phyloP scores from a whole-genome alignment of 2,329 filamentous ascomycete genomes.

The Arthrinium puccinioides region DNA sequence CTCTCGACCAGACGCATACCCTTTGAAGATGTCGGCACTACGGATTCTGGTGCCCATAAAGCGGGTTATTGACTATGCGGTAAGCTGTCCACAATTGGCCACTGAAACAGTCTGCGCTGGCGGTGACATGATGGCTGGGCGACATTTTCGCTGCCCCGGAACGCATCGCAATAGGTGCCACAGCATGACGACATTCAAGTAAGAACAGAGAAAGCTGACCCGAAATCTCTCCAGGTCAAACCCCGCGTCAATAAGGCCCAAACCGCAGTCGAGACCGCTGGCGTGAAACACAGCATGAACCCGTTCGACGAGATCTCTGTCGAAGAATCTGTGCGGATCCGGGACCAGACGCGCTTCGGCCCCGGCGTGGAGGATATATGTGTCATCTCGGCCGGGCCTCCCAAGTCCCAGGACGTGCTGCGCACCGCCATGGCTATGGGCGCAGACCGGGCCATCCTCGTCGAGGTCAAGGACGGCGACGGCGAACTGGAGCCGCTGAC shows the following conservation, averaged over 20 bases:
- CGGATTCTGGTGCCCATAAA: conserved; percentile 76
- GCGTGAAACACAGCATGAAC: conserved; percentile 97
- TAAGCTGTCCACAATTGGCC: conserved; percentile 33
- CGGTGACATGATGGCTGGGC: no score
- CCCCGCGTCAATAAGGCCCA: conserved; percentile 63
- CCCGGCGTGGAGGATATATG: conserved; percentile 85
- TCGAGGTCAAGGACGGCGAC: conserved; percentile 69
- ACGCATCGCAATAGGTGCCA: no score
- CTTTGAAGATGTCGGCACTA: conserved; percentile 62
- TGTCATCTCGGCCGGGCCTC: conserved; percentile 77
- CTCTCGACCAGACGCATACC: conserved; percentile 1
- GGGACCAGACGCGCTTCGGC: conserved; percentile 70
- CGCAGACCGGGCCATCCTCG: conserved; percentile 83
- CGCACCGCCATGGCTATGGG: conserved; percentile 99
- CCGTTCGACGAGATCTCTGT: conserved; percentile 98
- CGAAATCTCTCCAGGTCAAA: conserved; percentile 44
- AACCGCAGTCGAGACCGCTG: conserved; percentile 85
- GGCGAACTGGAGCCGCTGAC: conserved; percentile 80
- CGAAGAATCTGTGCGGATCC: conserved; percentile 91
- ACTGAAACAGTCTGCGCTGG: background rate
- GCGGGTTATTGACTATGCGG: conserved; percentile 81
- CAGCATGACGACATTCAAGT: no score
- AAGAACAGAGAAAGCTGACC: background rate
- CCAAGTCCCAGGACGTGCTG: conserved; percentile 81
- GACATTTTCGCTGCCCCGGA: no score